Evolutionary conservation across 2,329 filamentous ascomycete species (phyloP), one percentile per base, ranked within the genome.

Genomic region (Botryotinia narcissicola): DNA sequence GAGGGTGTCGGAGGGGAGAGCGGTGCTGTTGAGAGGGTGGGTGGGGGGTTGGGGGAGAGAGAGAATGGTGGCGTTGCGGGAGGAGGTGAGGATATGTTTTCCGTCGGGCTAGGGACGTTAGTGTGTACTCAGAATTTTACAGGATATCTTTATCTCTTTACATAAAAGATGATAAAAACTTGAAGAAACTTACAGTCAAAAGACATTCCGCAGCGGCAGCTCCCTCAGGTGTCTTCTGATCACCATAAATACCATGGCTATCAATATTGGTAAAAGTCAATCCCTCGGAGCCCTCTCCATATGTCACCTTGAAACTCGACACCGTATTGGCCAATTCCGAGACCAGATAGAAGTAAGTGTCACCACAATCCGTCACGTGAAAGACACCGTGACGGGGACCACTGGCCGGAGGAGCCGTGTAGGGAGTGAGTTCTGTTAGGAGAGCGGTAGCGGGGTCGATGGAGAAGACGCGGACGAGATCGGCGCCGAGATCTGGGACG

Each of bases 51-150:
- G 84, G 73, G 84, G 82, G 72, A 87, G 84, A 22, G 78, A 78
- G 79, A 90, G 87, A 35, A 85, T 82, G 62, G 83, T 84, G 79
- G 91, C 91, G 79, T 87, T 87, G 75, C 93, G 90, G 75, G 92
- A 92, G 3, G 90, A 91, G 60, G 92, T 86, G 76, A 92, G 84
- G 70, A 94, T 80, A 83, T 89, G 92, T 51, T 86, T 87, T 74
- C 86, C 83, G 78, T 90, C 87, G 67, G 88, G 87, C 88, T 89
- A 32, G 61, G 57, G 51, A 71, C 73, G 74, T 73, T 74, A 68
- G 48, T 63, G 75, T 62, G n/a, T 46, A 14, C n/a, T 54, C 14
- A 3, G 18, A 7, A 20, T 44, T 29, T 63, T 6, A 25, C 32
- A 12, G 4, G 9, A 16, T 42, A 18, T 29, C 9, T 29, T 29